These are phyloP conservation scores for Monosiga brevicollis DNA, from an alignment of 78 protist genomes.

Conservation along the genomic window DNA sequence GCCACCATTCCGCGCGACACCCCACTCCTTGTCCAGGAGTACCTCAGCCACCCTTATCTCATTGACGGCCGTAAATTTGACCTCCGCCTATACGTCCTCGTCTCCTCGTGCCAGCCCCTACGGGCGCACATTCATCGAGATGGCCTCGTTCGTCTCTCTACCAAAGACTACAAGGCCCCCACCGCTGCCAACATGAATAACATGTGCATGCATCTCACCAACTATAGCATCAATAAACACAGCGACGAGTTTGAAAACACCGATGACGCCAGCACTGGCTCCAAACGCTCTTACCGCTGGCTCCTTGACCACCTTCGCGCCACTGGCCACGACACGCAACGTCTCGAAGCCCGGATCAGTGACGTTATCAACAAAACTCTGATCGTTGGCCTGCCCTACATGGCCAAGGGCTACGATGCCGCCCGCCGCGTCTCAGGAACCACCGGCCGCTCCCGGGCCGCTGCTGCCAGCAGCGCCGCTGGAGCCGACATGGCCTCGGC, in stretches of 20 bases:
- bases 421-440: too few relatives aligned
- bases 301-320: background rate
- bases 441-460: too few relatives aligned
- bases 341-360: slow-evolving; percentile 18
- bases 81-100: slow-evolving; percentile 65
- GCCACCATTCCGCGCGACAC: slow-evolving; percentile 9
- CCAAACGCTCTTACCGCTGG: slow-evolving; percentile 19
- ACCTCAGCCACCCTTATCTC: too few relatives aligned
- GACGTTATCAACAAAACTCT: slow-evolving; percentile 26
- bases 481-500: background rate
- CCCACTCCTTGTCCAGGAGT: slow-evolving; percentile 23
- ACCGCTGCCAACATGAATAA: background rate
- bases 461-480: background rate
- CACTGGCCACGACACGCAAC: slow-evolving; percentile 6
- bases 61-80: slow-evolving; percentile 24
- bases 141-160: slow-evolving; percentile 52
- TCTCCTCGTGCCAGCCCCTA: slow-evolving; percentile 47
- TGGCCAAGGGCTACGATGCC: slow-evolving; percentile 12
- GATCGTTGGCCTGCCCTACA: slow-evolving; percentile 5
- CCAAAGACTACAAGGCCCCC: slow-evolving; percentile 25
- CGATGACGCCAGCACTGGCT: slow-evolving; percentile 7
- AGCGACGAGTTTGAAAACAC: background rate
- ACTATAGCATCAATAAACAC: slow-evolving; percentile 32
- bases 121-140: slow-evolving; percentile 29
- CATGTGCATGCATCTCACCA: slow-evolving; percentile 58